A percentile compares a stretch with the other conserved stretches of the same genome.
phyloP scores from a whole-genome alignment of 305 asterid genomes.

The Solanum hybrid region DNA sequence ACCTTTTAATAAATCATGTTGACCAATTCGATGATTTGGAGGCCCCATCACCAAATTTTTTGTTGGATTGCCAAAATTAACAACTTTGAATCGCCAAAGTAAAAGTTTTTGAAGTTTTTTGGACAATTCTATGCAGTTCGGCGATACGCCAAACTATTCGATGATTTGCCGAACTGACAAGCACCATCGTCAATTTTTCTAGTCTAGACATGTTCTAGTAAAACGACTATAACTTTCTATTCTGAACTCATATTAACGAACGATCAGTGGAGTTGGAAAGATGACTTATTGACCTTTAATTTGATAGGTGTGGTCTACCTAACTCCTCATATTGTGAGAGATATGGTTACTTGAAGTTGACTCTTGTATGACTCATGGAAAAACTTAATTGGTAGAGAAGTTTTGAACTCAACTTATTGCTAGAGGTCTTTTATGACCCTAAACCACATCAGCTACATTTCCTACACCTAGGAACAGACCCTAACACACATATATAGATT shows the following conservation, averaged over 20 bases:
- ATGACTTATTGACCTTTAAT: background rate
- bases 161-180: background rate
- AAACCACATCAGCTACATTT: background rate
- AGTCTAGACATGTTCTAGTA: background rate
- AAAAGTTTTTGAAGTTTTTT: background rate
- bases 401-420: background rate
- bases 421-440: background rate
- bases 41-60: background rate
- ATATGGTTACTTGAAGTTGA: too few relatives aligned
- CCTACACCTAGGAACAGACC: background rate
- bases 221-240: background rate
- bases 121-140: background rate
- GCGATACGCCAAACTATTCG: background rate
- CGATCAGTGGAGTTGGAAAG: background rate
- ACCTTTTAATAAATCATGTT: background rate
- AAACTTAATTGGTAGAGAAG: background rate
- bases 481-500: background rate
- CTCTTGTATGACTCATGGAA: background rate
- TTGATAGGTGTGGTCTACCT: background rate
- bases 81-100: background rate
- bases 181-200: background rate
- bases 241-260: background rate
- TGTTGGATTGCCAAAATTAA: background rate
- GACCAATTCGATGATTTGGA: background rate
- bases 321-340: background rate